phyloP scores from a whole-genome alignment of 352 stramenopile genomes.

The Phytophthora europaea region DNA sequence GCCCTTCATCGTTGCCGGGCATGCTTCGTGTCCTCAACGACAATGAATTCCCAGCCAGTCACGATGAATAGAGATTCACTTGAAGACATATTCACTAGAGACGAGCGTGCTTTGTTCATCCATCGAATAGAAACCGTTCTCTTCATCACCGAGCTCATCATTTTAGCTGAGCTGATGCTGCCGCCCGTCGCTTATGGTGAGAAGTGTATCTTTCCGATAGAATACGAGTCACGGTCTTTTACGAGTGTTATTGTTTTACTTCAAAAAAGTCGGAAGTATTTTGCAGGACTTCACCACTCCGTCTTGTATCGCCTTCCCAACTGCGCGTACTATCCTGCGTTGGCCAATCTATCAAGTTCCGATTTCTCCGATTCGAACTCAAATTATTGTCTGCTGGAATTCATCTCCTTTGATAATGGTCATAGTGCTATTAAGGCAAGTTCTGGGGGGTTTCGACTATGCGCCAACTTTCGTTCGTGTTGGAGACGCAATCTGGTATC shows the following conservation, averaged over 20 bases:
- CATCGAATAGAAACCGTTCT: constrained; percentile 32
- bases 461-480: constrained; percentile 42
- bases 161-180: constrained; percentile 41
- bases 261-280: too few relatives aligned
- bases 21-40: not conserved
- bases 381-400: constrained; percentile 16
- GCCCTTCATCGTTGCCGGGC: not conserved
- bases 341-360: constrained; percentile 4
- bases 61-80: not conserved
- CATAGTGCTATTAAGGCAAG: constrained; percentile 3
- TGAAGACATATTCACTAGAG: constrained; percentile 1
- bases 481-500: constrained; percentile 30
- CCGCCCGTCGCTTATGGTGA: constrained; percentile 37
- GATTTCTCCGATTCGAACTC: not conserved
- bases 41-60: not conserved
- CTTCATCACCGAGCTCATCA: constrained; percentile 42
- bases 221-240: not conserved
- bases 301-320: constrained; percentile 21
- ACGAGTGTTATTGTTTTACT: not conserved
- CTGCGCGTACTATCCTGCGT: constrained; percentile 16
- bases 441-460: constrained; percentile 23
- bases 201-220: not conserved
- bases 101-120: constrained; percentile 30
- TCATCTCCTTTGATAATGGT: constrained; percentile 7
- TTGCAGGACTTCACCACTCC: constrained; percentile 3